Conservation (phyloP, 495 filamentous ascomycete species). For the Lasiosphaeria ovina region DNA sequence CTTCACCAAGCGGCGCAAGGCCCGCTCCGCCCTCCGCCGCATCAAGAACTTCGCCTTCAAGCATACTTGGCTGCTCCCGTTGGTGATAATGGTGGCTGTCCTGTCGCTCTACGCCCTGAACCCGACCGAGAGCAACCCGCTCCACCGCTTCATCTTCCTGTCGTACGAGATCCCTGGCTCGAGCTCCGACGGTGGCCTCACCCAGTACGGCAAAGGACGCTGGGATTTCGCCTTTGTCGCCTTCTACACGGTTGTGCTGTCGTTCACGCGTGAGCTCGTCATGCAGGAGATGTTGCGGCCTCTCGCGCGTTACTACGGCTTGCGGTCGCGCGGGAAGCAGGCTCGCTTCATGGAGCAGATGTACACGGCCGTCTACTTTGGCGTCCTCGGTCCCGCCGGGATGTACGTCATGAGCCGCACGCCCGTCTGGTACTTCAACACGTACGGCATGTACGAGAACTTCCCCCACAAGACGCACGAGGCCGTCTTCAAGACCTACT, state of each 20-base stretch:
- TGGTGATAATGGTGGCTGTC: slow-evolving; percentile 64
- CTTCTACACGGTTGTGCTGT: slow-evolving; percentile 86
- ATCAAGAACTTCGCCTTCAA: slow-evolving; percentile 65
- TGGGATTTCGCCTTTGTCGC: slow-evolving; percentile 83
- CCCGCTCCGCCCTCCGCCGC: slow-evolving; percentile 61
- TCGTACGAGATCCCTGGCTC: slow-evolving; percentile 73
- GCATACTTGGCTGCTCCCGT: slow-evolving; percentile 79
- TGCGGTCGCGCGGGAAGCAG: slow-evolving; percentile 75
- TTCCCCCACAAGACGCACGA: slow-evolving; percentile 89
- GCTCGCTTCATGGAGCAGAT: slow-evolving; percentile 95
- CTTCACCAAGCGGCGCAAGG: slow-evolving; percentile 55
- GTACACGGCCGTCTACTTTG: slow-evolving; percentile 97
- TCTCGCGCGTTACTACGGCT: slow-evolving; percentile 65
- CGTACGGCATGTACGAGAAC: slow-evolving; percentile 79
- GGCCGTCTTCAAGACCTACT: slow-evolving; percentile 91
- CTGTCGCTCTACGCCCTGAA: slow-evolving; percentile 71
- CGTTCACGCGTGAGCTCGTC: slow-evolving; percentile 92
- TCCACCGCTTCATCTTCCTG: slow-evolving; percentile 87
- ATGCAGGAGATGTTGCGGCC: slow-evolving; percentile 92
- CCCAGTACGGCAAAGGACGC: slow-evolving; percentile 86
- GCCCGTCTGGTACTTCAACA: slow-evolving; percentile 98
- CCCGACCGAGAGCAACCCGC: slow-evolving; percentile 75
- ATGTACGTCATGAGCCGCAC: slow-evolving; percentile 89
- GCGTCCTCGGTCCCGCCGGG: slow-evolving; percentile 77
- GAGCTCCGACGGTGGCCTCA: slow-evolving; percentile 47